These are phyloP conservation scores for Yamadazyma scolyti DNA, from an alignment of 805 yeast genomes.

Conservation along the genomic window DNA sequence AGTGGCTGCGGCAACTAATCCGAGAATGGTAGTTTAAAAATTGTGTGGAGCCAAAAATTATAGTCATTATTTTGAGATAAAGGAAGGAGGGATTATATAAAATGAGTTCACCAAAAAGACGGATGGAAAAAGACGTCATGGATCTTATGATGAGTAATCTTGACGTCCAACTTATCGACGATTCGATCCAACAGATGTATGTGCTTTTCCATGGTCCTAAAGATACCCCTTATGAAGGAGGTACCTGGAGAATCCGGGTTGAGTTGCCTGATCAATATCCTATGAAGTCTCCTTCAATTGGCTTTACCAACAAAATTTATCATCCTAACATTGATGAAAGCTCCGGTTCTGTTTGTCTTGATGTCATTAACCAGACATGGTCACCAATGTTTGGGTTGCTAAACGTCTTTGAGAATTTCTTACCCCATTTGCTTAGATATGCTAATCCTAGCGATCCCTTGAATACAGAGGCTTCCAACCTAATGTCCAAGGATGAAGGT, in stretches of 20 bases:
- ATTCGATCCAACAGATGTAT: slow-evolving; percentile 73
- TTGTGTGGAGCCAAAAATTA: too few relatives aligned
- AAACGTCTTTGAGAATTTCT: slow-evolving; percentile 87
- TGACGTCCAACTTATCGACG: slow-evolving; percentile 79
- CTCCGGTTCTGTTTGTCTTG: slow-evolving; percentile 89
- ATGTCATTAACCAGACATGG: slow-evolving; percentile 97
- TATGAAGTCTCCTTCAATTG: slow-evolving; percentile 92
- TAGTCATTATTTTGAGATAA: too few relatives aligned
- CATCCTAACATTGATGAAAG: slow-evolving; percentile 95
- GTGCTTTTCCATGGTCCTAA: slow-evolving; percentile 83
- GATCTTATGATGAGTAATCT: slow-evolving; percentile 93
- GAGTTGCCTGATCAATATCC: slow-evolving; percentile 96
- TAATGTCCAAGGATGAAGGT: slow-evolving; percentile 65
- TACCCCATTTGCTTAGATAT: slow-evolving; percentile 86
- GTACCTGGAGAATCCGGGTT: slow-evolving; percentile 86
- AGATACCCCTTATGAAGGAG: slow-evolving; percentile 83
- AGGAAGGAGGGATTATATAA: slow-evolving; percentile 1
- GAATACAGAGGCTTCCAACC: slow-evolving; percentile 82
- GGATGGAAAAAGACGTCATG: slow-evolving; percentile 95
- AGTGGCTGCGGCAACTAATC: too few relatives aligned
- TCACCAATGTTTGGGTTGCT: slow-evolving; percentile 93
- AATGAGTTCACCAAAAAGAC: slow-evolving; percentile 62
- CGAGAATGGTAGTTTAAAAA: too few relatives aligned
- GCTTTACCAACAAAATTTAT: slow-evolving; percentile 84
- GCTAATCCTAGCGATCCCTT: slow-evolving; percentile 95